Conservation (phyloP, 495 filamentous ascomycete genomes). For the Paragyromitra xinjiangensis region DNA sequence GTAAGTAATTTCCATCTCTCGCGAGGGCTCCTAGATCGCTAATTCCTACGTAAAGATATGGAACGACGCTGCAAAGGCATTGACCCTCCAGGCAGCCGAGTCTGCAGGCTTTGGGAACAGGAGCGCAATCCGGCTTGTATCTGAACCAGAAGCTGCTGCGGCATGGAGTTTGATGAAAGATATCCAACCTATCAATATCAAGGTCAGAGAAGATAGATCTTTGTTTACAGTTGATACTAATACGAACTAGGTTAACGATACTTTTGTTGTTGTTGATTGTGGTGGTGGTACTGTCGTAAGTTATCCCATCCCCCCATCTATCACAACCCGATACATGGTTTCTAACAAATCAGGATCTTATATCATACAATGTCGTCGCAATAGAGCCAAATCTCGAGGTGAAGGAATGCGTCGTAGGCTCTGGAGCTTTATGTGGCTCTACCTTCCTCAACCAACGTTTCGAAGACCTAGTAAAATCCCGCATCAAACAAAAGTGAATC, state of each 20-base stretch:
- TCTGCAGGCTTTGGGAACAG: conserved; percentile 64
- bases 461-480: conserved; percentile 41
- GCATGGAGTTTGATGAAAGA: conserved; percentile 41
- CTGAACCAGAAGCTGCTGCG: conserved; percentile 64
- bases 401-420: conserved; percentile 29
- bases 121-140: conserved; percentile 63
- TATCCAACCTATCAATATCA: conserved; percentile 32
- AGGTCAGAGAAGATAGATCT: conserved; percentile 57
- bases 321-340: not conserved
- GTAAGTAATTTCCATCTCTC: conserved; percentile 16
- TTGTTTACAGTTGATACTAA: conserved; percentile 1
- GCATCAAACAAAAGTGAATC: conserved; percentile 40
- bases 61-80: conserved; percentile 65
- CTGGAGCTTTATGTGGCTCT: conserved; percentile 40
- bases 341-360: conserved; percentile 57
- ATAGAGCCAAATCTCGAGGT: conserved; percentile 52
- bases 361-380: conserved; percentile 63
- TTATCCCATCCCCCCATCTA: not conserved
- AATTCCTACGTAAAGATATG: conserved; percentile 58
- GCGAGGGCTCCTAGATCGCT: conserved; percentile 14
- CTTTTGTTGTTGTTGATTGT: conserved; percentile 77
- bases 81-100: conserved; percentile 62
- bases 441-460: conserved; percentile 39
- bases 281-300: conserved; percentile 72
- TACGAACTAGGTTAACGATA: conserved; percentile 65